Evolutionary conservation across 371 early-diverging fungal genomes (phyloP).

Genomic region (Lichtheimia ornata): DNA sequence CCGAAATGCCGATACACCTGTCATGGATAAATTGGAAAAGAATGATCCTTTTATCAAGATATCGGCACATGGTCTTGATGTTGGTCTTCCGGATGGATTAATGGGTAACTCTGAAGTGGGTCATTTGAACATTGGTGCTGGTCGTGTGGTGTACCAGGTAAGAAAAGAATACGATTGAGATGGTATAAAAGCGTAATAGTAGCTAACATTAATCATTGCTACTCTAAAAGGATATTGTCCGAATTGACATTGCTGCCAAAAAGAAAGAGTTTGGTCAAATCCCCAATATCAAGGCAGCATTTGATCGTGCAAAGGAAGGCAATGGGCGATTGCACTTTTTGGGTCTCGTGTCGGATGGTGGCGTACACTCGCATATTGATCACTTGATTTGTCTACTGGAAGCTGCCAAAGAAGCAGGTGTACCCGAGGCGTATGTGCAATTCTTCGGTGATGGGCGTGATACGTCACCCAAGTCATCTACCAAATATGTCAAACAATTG

Average conservation of each 20-base stretch:
- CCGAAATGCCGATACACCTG: conserved; percentile 88
- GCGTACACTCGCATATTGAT: conserved; percentile 98
- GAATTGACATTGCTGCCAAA: conserved; percentile 90
- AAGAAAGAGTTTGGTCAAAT: conserved; percentile 73
- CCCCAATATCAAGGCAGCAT: conserved; percentile 78
- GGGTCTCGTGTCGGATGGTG: conserved; percentile 98
- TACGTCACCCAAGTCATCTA: conserved; percentile 91
- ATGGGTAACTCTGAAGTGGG: conserved; percentile 99
- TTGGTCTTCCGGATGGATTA: conserved; percentile 97
- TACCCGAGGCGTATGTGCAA: conserved; percentile 93
- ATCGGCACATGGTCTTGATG: conserved; percentile 95
- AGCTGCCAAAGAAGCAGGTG: conserved; percentile 83
- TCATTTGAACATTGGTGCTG: conserved; percentile 99
- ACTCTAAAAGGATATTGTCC: conserved; percentile 87
- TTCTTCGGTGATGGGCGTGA: conserved; percentile 99
- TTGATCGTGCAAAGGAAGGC: conserved; percentile 81
- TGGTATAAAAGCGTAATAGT: neutral
- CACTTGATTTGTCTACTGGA: conserved; percentile 88
- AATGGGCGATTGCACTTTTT: conserved; percentile 94
- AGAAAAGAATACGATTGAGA: neutral
- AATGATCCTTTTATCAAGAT: conserved; percentile 77
- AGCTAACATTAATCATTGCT: too few relatives aligned
- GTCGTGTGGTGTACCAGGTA: conserved; percentile 97
- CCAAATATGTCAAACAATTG: conserved; percentile 74
- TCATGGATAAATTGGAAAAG: conserved; percentile 82